phyloP scores from a whole-genome alignment of 768 basidiomycete species.

The Gelatoporia subvermispora region DNA sequence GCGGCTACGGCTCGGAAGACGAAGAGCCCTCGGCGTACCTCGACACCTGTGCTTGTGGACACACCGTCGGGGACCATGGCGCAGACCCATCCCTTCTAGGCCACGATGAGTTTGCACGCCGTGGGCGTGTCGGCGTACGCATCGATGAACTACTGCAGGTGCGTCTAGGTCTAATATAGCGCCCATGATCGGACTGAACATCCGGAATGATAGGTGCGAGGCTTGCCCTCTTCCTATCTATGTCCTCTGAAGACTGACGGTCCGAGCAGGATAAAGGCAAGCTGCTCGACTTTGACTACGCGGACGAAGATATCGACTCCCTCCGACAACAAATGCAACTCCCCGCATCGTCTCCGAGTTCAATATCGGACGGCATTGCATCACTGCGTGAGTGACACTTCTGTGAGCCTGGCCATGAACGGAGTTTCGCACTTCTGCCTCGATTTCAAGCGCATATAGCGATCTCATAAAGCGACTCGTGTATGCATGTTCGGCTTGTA shows the following conservation, averaged over 20 bases:
- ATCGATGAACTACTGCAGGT: conserved; percentile 84
- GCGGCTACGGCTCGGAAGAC: conserved; percentile 69
- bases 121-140: conserved; percentile 69
- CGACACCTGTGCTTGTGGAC: conserved; percentile 64
- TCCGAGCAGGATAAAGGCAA: conserved; percentile 60
- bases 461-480: background rate
- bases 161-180: conserved; percentile 17
- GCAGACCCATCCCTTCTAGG: conserved; percentile 54
- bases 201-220: background rate
- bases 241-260: background rate
- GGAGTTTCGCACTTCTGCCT: background rate
- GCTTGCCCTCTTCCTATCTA: background rate
- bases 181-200: background rate
- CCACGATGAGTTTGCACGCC: conserved; percentile 61
- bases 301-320: conserved; percentile 63
- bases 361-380: conserved; percentile 38
- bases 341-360: conserved; percentile 47
- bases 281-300: conserved; percentile 76
- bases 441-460: background rate
- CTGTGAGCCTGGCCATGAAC: background rate
- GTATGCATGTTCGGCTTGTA: background rate
- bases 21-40: conserved; percentile 52
- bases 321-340: conserved; percentile 67
- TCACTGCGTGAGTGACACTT: conserved; percentile 44
- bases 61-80: conserved; percentile 60